phyloP scores from a whole-genome alignment of 1,284 basidiomycete species.

The Porogramme epimiltina region DNA sequence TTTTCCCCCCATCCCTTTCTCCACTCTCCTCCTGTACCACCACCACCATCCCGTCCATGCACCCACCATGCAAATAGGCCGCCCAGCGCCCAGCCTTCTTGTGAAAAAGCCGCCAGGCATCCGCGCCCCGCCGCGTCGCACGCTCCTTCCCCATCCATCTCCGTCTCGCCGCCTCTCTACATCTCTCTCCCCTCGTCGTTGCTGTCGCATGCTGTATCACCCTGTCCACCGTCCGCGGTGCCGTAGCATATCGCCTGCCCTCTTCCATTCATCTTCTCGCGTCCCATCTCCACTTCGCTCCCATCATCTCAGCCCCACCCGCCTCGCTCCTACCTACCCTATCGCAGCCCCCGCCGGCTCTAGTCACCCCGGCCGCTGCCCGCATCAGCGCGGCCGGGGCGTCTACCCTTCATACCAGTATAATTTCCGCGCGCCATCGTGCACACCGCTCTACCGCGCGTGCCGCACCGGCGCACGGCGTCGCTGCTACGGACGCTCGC shows the following conservation, averaged over 20 bases:
- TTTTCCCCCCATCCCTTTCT: neutral
- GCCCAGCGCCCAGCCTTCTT: neutral
- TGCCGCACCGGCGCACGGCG: neutral
- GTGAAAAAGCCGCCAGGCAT: slow-evolving; percentile 16
- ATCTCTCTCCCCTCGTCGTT: neutral
- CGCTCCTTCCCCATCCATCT: neutral
- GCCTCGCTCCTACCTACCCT: slow-evolving; percentile 1
- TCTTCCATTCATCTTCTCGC: too few relatives aligned
- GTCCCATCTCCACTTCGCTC: neutral
- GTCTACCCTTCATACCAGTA: slow-evolving; percentile 17
- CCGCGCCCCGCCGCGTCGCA: slow-evolving; percentile 7
- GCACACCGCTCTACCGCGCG: neutral
- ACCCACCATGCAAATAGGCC: slow-evolving; percentile 1
- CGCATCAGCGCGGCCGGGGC: slow-evolving; percentile 3
- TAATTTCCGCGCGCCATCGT: slow-evolving; percentile 9
- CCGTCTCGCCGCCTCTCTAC: neutral
- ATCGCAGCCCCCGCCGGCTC: slow-evolving; percentile 7
- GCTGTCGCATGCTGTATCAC: slow-evolving; percentile 1
- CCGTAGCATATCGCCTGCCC: neutral
- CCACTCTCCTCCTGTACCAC: neutral
- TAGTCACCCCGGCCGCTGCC: slow-evolving; percentile 6
- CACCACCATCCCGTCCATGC: neutral
- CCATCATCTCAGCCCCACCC: neutral
- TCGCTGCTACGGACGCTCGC: neutral
- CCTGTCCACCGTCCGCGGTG: neutral